Percentiles rank a stretch among this genome's conserved stretches.
Conservation (phyloP, 345 rosid genomes). For the Isatis tinctoria region DNA sequence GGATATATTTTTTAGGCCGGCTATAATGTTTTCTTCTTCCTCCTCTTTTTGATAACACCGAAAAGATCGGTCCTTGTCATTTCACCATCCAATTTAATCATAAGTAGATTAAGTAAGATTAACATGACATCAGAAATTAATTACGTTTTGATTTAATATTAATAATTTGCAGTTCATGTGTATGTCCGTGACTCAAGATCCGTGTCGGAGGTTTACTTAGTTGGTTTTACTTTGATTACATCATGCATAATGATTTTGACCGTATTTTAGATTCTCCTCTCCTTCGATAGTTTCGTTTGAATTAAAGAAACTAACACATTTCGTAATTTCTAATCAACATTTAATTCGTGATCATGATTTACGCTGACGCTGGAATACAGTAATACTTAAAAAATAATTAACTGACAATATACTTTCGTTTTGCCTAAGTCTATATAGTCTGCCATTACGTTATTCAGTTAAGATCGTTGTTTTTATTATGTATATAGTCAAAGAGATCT, state of each 20-base stretch:
- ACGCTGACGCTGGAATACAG: conserved; percentile 5
- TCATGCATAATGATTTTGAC: not conserved
- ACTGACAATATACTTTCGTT: not conserved
- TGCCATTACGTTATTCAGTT: not conserved
- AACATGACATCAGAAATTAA: not conserved
- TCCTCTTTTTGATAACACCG: conserved; percentile 19
- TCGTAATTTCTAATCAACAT: conserved; percentile 11
- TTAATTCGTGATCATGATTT: conserved; percentile 3
- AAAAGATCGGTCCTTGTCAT: conserved; percentile 15
- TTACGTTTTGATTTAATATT: not conserved
- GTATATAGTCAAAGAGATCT: not conserved
- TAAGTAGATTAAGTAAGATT: not conserved
- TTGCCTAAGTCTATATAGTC: not conserved
- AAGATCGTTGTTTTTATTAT: not conserved
- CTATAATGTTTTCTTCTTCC: conserved; percentile 24
- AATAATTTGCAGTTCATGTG: conserved; percentile 10
- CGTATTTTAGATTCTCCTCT: not conserved
- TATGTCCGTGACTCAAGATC: conserved; percentile 26
- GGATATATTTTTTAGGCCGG: conserved; percentile 30
- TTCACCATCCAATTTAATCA: conserved; percentile 11
- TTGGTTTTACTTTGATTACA: not conserved
- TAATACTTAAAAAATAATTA: not conserved
- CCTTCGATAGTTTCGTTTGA: not conserved
- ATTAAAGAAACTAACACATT: not conserved
- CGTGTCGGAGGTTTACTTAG: conserved; percentile 12